A percentile compares a stretch with the other conserved stretches of the same genome.
phyloP scores from a whole-genome alignment of 1,284 basidiomycete species.

The Ganoderma boninense region DNA sequence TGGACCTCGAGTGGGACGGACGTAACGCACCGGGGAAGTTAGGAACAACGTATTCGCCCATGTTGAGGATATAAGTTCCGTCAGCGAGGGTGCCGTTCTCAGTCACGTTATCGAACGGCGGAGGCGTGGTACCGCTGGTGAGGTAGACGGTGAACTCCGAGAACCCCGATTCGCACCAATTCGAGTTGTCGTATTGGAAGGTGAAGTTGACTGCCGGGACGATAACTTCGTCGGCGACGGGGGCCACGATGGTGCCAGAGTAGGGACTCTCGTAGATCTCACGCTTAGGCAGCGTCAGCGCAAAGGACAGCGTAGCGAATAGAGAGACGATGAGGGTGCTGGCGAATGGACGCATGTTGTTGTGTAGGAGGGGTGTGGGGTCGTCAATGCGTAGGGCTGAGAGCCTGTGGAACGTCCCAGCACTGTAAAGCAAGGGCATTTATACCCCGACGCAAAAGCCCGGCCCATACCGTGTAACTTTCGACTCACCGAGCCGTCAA shows the following conservation, averaged over 20 bases:
- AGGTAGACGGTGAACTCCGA: conserved; percentile 35
- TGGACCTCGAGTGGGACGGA: background rate
- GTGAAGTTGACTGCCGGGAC: conserved; percentile 26
- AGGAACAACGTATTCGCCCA: conserved; percentile 33
- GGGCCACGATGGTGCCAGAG: conserved; percentile 29
- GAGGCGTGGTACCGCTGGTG: conserved; percentile 25
- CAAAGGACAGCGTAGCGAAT: conserved; percentile 8
- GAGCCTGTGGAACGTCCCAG: background rate
- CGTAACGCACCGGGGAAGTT: conserved; percentile 33
- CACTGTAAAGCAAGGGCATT: background rate
- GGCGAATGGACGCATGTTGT: conserved; percentile 21
- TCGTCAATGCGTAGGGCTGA: background rate
- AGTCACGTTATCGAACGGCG: conserved; percentile 28
- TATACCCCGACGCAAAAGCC: conserved; percentile 1
- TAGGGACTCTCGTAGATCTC: conserved; percentile 27
- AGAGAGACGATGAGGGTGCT: background rate
- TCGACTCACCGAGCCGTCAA: background rate
- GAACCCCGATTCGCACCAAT: conserved; percentile 36
- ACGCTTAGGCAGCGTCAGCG: conserved; percentile 19
- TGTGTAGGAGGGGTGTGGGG: background rate
- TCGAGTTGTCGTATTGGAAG: conserved; percentile 30
- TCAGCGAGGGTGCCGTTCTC: conserved; percentile 29
- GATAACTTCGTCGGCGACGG: conserved; percentile 22
- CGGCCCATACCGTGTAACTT: background rate
- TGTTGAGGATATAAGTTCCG: conserved; percentile 30